Conservation (phyloP, 371 early-diverging fungal genomes). For the Neoconidiobolus thromboides region DNA sequence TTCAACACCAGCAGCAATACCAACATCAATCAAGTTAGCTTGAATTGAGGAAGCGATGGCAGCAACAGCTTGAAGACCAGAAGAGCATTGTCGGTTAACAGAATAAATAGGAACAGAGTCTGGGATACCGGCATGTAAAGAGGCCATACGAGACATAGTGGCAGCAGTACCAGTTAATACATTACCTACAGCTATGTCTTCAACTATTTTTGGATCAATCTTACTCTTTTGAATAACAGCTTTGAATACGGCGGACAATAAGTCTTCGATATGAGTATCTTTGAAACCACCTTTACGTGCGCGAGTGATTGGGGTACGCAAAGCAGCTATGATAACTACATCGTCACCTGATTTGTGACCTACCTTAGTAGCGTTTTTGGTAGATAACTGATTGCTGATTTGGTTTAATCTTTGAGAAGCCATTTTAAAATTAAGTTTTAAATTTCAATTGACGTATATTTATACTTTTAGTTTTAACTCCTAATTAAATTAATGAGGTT, state of each 20-base stretch:
- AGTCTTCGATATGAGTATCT: conserved; percentile 77
- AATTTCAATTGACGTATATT: too few relatives aligned
- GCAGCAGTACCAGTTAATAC: conserved; percentile 90
- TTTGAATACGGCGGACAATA: conserved; percentile 72
- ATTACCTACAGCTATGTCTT: conserved; percentile 91
- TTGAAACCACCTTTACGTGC: conserved; percentile 88
- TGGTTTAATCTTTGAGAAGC: conserved; percentile 30
- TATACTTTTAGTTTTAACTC: too few relatives aligned
- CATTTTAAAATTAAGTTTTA: too few relatives aligned
- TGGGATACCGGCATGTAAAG: conserved; percentile 86
- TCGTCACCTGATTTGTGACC: conserved; percentile 70
- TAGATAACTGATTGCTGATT: conserved; percentile 31
- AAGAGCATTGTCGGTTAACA: conserved; percentile 94
- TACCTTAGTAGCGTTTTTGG: conserved; percentile 31
- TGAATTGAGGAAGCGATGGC: conserved; percentile 81
- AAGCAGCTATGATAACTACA: conserved; percentile 65
- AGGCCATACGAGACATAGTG: conserved; percentile 87
- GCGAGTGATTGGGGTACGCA: conserved; percentile 82
- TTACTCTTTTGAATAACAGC: conserved; percentile 55
- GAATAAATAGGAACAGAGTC: conserved; percentile 63
- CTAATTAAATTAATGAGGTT: too few relatives aligned
- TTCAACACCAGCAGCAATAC: conserved; percentile 96
- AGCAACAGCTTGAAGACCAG: conserved; percentile 87
- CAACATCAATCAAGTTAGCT: conserved; percentile 80
- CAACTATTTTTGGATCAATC: conserved; percentile 73